phyloP scores from a whole-genome alignment of 176 grass and related monocot genomes.

The Aegilops umbellulata region DNA sequence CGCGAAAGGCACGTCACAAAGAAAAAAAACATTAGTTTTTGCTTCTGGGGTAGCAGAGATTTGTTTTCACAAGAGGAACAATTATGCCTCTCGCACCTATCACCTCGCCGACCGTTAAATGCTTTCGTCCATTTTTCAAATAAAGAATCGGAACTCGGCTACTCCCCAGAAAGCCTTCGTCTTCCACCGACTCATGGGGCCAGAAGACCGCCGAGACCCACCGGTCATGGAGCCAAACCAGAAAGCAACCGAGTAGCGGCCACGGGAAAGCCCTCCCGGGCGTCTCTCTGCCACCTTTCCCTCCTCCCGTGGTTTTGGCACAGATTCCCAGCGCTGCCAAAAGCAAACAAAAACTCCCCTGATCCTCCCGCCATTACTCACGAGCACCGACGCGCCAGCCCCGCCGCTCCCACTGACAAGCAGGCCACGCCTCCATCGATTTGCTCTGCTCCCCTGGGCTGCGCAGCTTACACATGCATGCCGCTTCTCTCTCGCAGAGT shows the following conservation, averaged over 20 bases:
- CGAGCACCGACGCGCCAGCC: slow-evolving; percentile 3
- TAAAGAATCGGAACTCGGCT: too few relatives aligned
- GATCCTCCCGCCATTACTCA: slow-evolving; percentile 42
- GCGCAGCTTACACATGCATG: too few relatives aligned
- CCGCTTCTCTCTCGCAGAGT: background rate
- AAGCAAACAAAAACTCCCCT: slow-evolving; percentile 15
- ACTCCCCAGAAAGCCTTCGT: too few relatives aligned
- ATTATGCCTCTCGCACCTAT: too few relatives aligned
- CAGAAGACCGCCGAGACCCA: rapidly evolving
- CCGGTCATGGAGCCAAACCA: background rate
- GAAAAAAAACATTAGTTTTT: too few relatives aligned
- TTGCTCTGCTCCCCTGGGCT: background rate
- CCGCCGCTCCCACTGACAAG: background rate
- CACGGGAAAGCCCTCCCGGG: background rate
- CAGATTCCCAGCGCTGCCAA: slow-evolving; percentile 43
- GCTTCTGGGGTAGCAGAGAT: too few relatives aligned
- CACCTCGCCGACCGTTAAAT: too few relatives aligned
- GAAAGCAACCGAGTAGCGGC: background rate
- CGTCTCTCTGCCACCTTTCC: slow-evolving; percentile 27
- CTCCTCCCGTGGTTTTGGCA: slow-evolving; percentile 44
- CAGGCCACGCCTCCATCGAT: background rate
- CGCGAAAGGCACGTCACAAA: too few relatives aligned
- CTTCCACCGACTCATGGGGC: background rate
- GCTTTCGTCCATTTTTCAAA: too few relatives aligned
- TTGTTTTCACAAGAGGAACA: too few relatives aligned